Evolutionary conservation across 768 basidiomycete species (phyloP), one percentile per base, ranked within the genome.

Genomic region (Podaxis sp.): DNA sequence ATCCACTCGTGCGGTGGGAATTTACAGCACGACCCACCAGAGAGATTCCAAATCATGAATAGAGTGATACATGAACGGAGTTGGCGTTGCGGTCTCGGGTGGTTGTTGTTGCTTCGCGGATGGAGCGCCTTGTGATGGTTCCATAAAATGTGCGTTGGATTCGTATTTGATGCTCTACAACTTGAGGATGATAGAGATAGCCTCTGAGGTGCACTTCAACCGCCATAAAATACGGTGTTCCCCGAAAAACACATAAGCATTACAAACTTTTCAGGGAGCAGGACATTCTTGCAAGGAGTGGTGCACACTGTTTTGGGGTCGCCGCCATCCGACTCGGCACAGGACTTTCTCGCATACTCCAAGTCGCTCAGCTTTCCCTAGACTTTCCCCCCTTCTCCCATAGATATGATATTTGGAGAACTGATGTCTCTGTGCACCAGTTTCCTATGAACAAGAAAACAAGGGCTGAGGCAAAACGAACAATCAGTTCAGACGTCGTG

Each of bases 391-490:
- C 3, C 33, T 13, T 11, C 55, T 37, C 11, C 50, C n/a, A 27
- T 27, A 0, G 49, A 6, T 13, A 63, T 37, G 22, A 63, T 51
- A 13, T 57, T 57, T 3, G 47, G 55, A 6, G 33, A 2, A 13
- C 56, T 63, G 11, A 63, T 25, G n/a, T 57, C 62, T 7, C 62
- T 41, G 37, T 63, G 55, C 8, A 52, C 55, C 47, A 63, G 12
- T 50, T 38, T 6, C 55, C 62, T 29, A 55, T 50, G 46, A 29
- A 63, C 25, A 63, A 0, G 27, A 63, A 22, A 17, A 24, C 8
- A 4, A 63, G 49, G 1, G 62, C 62, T 63, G 55, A 17, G 13
- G 7, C 27, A 50, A 17, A 13, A 40, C 9, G 19, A 52, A 19
- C 15, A 12, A 12, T 12, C 40, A 50, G 9, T 24, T 6, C 13